Evolutionary conservation across 257 asterid species (phyloP).

Genomic region (Vinca minor): DNA sequence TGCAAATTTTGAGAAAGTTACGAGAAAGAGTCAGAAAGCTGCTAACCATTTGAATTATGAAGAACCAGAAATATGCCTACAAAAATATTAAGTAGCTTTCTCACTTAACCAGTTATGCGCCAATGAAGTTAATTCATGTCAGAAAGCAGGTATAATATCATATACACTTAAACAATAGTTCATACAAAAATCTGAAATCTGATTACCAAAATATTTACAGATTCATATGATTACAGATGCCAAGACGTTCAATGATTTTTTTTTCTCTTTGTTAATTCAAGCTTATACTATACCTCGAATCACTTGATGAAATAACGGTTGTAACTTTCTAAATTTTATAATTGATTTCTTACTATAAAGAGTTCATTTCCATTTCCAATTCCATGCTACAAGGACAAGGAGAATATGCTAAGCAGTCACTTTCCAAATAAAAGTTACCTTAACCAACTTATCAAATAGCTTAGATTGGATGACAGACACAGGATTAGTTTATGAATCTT

Average conservation of each 20-base stretch:
- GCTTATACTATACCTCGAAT: not conserved
- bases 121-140: not conserved
- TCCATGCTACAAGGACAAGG: not conserved
- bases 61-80: not conserved
- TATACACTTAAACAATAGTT: not conserved
- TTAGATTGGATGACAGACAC: not conserved
- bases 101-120: not conserved
- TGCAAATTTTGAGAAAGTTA: constrained; percentile 32
- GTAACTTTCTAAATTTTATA: not conserved
- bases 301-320: not conserved
- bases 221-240: not conserved
- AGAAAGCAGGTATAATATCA: not conserved
- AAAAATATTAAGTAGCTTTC: not conserved
- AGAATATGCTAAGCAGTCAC: not conserved
- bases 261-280: not conserved
- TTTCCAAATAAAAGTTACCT: not conserved
- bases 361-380: not conserved
- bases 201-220: not conserved
- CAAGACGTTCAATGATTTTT: not conserved
- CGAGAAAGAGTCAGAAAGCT: constrained; percentile 17
- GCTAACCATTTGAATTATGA: constrained; percentile 1
- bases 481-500: not conserved
- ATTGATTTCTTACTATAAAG: not conserved
- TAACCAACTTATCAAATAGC: not conserved
- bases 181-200: not conserved